Conservation (phyloP, 306 rosid genomes). For the Sechiopsis laciniata region DNA sequence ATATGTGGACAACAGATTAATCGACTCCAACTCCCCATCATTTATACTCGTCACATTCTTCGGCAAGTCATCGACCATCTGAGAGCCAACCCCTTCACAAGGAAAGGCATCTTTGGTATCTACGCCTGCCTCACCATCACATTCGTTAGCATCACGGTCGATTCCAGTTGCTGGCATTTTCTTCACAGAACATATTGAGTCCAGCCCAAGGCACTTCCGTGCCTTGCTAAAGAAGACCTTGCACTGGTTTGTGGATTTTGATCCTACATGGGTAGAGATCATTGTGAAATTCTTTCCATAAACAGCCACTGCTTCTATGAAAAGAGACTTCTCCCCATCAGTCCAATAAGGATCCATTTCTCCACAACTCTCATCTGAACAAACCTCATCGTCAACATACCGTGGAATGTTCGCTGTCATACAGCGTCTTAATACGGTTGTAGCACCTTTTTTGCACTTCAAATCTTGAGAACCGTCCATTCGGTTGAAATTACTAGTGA, state of each 20-base stretch:
- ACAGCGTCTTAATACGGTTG: slow-evolving; percentile 37
- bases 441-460: slow-evolving; percentile 11
- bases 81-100: slow-evolving; percentile 42
- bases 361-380: slow-evolving; percentile 89
- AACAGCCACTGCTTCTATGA: slow-evolving; percentile 74
- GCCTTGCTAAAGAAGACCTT: slow-evolving; percentile 90
- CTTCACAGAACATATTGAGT: slow-evolving; percentile 45
- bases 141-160: slow-evolving; percentile 36
- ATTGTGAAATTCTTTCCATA: slow-evolving; percentile 66
- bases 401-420: slow-evolving; percentile 38
- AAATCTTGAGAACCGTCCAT: slow-evolving; percentile 10
- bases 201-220: slow-evolving; percentile 76
- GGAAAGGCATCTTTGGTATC: slow-evolving; percentile 66
- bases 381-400: slow-evolving; percentile 60
- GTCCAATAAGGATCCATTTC: slow-evolving; percentile 93
- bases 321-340: slow-evolving; percentile 72
- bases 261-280: slow-evolving; percentile 59
- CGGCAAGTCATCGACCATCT: slow-evolving; percentile 50
- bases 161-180: slow-evolving; percentile 23
- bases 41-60: slow-evolving; percentile 28
- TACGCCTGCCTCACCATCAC: slow-evolving; percentile 32
- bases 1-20: slow-evolving; percentile 29
- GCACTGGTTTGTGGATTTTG: slow-evolving; percentile 78
- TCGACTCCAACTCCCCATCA: slow-evolving; percentile 39
- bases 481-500: slow-evolving; percentile 37